Evolutionary conservation across 768 basidiomycete species (phyloP), one percentile per base, ranked within the genome.

Genomic region (Podaxis sp.): DNA sequence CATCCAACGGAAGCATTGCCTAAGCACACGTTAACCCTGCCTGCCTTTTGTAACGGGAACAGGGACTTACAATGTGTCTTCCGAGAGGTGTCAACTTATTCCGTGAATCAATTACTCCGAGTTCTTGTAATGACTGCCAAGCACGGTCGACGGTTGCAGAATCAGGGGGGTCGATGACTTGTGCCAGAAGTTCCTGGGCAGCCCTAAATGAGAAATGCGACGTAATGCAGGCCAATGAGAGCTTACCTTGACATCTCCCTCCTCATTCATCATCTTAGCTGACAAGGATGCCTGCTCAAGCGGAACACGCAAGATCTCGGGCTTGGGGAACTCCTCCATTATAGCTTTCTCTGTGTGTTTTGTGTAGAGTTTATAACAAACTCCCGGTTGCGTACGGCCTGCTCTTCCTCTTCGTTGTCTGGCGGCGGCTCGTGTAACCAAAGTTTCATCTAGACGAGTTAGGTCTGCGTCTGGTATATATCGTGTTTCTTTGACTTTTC

Each of bases 301-400:
- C 2, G 95, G 92, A 4, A 91, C 89, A 16, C 95, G 82, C 38
- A 90, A 77, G 50, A 98, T 96, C 73, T 98, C 95, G 0, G 95
- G 95, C 0, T 88, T 76, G 5, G 94, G 87, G 71, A 89, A 94
- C 7, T 86, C 44, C 78, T 80, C 44, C 77, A 74, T 72, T 91
- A 90, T 62, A 87, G 87, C 67, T 79, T 82, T 52, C 83, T 79
- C 59, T n/a, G 40, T 53, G 18, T 54, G 51, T 53, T 48, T 53
- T 0, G 91, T 93, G 70, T 90, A 97, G 3, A 97, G 76, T 73
- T 94, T 97, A 75, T 89, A 97, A 73, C 94, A 97, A 58, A 84
- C 71, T 0, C 91, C 93, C 0, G 89, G 85, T 61, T 82, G 85
- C 2, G 90, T 95, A 57, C 95, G 84, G 23, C 95, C 95, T 1